These are phyloP conservation scores for Talaromyces thailandensis DNA, from an alignment of 495 filamentous ascomycete genomes.

Conservation along the genomic window DNA sequence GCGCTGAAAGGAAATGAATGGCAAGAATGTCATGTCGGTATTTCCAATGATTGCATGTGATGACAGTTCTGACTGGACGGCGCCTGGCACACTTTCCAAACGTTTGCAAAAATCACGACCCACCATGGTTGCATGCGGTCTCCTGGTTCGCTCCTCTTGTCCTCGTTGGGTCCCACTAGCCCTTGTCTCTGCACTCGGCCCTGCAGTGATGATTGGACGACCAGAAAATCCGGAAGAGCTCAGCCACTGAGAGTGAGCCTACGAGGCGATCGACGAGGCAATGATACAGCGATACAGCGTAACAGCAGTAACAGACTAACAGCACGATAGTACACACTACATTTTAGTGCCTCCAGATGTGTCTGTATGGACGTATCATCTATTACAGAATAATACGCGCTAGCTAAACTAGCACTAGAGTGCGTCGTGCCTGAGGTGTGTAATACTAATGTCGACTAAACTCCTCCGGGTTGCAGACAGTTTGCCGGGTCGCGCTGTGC, in stretches of 20 bases:
- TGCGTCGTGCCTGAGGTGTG: conserved; percentile 1
- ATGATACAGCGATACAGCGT: no score
- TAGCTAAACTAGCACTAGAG: not conserved
- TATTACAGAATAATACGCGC: not conserved
- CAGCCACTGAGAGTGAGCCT: not conserved
- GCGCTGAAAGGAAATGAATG: not conserved
- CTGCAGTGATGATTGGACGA: not conserved
- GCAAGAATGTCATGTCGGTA: not conserved
- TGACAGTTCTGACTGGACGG: not conserved
- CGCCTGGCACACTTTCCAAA: not conserved
- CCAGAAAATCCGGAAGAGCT: not conserved
- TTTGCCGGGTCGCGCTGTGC: not conserved
- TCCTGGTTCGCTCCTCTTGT: not conserved
- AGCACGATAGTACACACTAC: not conserved
- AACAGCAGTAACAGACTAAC: no score
- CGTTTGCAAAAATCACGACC: not conserved
- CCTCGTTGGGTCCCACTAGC: not conserved
- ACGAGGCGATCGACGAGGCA: not conserved
- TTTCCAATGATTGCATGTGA: not conserved
- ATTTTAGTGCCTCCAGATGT: not conserved
- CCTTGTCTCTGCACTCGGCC: not conserved
- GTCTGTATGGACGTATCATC: not conserved
- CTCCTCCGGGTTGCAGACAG: not conserved
- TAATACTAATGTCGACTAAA: not conserved
- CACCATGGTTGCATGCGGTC: not conserved